Evolutionary conservation across 148 eudicot species (phyloP).

Genomic region (Cornus florida): DNA sequence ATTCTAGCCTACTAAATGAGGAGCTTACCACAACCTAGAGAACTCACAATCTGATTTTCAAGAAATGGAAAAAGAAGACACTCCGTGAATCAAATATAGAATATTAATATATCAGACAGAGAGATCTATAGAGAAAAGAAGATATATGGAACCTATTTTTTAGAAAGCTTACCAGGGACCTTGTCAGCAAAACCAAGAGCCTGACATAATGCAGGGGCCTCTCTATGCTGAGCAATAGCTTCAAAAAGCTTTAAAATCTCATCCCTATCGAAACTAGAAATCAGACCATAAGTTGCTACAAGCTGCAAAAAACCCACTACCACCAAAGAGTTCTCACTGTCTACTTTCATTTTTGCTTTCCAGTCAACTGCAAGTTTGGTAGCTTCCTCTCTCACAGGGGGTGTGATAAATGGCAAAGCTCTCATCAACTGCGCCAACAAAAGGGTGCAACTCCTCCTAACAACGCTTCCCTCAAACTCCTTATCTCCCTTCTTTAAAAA

Average conservation of each 20-base stretch:
- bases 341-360: slow-evolving; percentile 6
- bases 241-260: slow-evolving; percentile 11
- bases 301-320: slow-evolving; percentile 22
- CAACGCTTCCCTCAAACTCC: neutral
- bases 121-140: too few species aligned
- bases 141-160: too few species aligned
- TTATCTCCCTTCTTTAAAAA: slow-evolving; percentile 6
- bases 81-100: too few species aligned
- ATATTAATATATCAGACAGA: too few species aligned
- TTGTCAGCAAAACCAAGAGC: neutral
- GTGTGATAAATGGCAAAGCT: slow-evolving; percentile 7
- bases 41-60: too few species aligned
- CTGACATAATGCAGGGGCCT: neutral
- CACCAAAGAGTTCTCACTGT: slow-evolving; percentile 1
- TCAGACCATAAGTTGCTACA: slow-evolving; percentile 15
- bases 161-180: neutral
- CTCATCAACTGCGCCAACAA: slow-evolving; percentile 22
- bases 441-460: slow-evolving; percentile 10
- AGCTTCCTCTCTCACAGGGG: slow-evolving; percentile 13
- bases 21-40: too few species aligned
- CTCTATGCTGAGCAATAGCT: neutral
- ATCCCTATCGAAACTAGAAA: slow-evolving; percentile 9
- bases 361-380: slow-evolving; percentile 11
- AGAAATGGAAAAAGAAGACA: too few species aligned
- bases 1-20: too few species aligned